Evolutionary conservation across 2,329 filamentous ascomycete genomes (phyloP).

Genomic region (Penicillium sp.): DNA sequence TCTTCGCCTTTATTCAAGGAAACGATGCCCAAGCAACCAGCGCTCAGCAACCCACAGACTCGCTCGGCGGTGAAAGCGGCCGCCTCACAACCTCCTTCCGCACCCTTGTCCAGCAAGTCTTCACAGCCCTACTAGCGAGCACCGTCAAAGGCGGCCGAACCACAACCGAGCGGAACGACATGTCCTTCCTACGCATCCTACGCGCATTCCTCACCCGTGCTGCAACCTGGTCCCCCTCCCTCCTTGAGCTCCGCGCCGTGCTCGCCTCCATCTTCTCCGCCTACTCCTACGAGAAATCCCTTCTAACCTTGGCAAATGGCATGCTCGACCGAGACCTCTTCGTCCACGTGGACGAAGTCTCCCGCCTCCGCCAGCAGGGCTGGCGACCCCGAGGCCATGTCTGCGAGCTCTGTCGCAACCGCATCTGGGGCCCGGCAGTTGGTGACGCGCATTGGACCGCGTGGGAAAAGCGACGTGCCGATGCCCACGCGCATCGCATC

Average conservation of each 20-base stretch:
- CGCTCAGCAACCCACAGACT: slow-evolving; percentile 11
- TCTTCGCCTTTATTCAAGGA: slow-evolving; percentile 55
- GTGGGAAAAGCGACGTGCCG: slow-evolving; percentile 63
- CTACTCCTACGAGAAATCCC: slow-evolving; percentile 90
- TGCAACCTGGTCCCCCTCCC: slow-evolving; percentile 73
- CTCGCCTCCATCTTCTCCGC: slow-evolving; percentile 88
- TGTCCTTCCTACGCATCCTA: slow-evolving; percentile 84
- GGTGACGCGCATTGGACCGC: slow-evolving; percentile 72
- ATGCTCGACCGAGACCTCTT: slow-evolving; percentile 89
- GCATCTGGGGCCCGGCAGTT: slow-evolving; percentile 86
- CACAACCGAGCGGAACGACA: slow-evolving; percentile 47
- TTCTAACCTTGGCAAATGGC: slow-evolving; percentile 77
- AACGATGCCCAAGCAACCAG: slow-evolving; percentile 28
- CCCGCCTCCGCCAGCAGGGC: slow-evolving; percentile 71
- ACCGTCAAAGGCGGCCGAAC: slow-evolving; percentile 54
- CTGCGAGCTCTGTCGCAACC: slow-evolving; percentile 78
- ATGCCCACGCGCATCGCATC: slow-evolving; percentile 31
- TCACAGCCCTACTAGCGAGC: slow-evolving; percentile 77
- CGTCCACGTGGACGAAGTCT: slow-evolving; percentile 70
- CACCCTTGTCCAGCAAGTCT: slow-evolving; percentile 79
- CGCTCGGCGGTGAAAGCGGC: slow-evolving; percentile 23
- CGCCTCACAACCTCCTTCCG: slow-evolving; percentile 65
- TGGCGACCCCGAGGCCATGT: slow-evolving; percentile 85
- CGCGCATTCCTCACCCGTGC: slow-evolving; percentile 83
- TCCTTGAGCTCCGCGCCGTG: slow-evolving; percentile 81